Evolutionary conservation across 2,329 filamentous ascomycete species (phyloP).

Genomic region (Tolypocladium album): DNA sequence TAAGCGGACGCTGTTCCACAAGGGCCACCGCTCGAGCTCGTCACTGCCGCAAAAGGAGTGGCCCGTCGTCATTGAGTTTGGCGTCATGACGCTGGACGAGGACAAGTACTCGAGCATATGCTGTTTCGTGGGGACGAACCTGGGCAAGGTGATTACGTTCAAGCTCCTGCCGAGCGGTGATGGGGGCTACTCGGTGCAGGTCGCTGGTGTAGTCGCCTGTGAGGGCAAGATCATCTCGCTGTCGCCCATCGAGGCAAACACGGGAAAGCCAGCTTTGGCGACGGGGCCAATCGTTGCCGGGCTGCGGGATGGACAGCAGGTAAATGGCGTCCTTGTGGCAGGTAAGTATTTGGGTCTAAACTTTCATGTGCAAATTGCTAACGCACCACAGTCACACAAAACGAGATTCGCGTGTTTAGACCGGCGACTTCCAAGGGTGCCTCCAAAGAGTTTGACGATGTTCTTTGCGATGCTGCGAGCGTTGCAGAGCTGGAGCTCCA

Average conservation of each 20-base stretch:
- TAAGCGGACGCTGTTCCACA: constrained; percentile 64
- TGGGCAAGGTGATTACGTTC: constrained; percentile 78
- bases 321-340: constrained; percentile 72
- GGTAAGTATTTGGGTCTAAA: constrained; percentile 33
- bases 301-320: constrained; percentile 60
- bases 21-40: constrained; percentile 23
- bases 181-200: constrained; percentile 56
- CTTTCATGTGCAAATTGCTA: constrained; percentile 7
- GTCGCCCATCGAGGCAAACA: constrained; percentile 67
- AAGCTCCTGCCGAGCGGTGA: constrained; percentile 72
- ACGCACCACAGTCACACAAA: constrained; percentile 44
- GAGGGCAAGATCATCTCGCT: constrained; percentile 66
- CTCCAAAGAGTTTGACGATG: constrained; percentile 77
- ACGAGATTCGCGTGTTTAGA: constrained; percentile 78
- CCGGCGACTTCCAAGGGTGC: constrained; percentile 82
- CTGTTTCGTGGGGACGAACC: constrained; percentile 81
- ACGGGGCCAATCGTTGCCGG: constrained; percentile 66
- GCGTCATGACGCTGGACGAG: constrained; percentile 85
- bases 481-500: constrained; percentile 66
- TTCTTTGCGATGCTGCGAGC: constrained; percentile 68
- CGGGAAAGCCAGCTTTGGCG: constrained; percentile 64
- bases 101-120: constrained; percentile 92
- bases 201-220: constrained; percentile 56
- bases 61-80: constrained; percentile 78
- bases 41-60: constrained; percentile 48